These are phyloP conservation scores for Dictyostelium purpureum DNA, from an alignment of 78 protist species.

Conservation along the genomic window DNA sequence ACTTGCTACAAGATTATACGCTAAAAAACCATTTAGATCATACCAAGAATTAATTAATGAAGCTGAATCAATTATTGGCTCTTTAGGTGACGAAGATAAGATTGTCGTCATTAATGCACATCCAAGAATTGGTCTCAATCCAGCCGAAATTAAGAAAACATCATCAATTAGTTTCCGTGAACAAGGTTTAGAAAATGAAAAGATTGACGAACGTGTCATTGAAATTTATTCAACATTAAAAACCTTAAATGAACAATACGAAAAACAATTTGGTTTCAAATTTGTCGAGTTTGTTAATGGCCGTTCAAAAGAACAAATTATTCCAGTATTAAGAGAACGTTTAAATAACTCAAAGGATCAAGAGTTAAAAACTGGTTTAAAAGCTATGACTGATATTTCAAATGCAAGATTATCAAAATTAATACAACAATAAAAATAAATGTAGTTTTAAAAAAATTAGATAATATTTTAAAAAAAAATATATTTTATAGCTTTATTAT, in stretches of 20 bases:
- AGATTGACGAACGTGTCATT: background rate
- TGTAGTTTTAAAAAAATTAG: background rate
- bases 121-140: conserved; percentile 47
- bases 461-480: background rate
- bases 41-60: background rate
- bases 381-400: conserved; percentile 33
- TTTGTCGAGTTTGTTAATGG: conserved; percentile 68
- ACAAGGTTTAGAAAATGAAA: conserved; percentile 20
- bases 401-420: conserved; percentile 37
- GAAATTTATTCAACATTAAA: background rate
- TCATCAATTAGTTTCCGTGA: conserved; percentile 30
- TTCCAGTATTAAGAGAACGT: conserved; percentile 26
- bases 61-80: conserved; percentile 1
- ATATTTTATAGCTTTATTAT: background rate
- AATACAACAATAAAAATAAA: background rate
- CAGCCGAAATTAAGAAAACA: background rate
- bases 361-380: conserved; percentile 19
- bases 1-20: background rate
- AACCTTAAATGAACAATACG: conserved; percentile 13
- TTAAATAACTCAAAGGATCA: background rate
- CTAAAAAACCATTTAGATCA: conserved; percentile 8
- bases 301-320: conserved; percentile 22
- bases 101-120: conserved; percentile 39
- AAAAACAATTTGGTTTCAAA: conserved; percentile 36
- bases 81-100: background rate